Percentiles rank a stretch among this genome's conserved stretches.
phyloP scores from a whole-genome alignment of 805 yeast species.

The Kodamaea leandrae region DNA sequence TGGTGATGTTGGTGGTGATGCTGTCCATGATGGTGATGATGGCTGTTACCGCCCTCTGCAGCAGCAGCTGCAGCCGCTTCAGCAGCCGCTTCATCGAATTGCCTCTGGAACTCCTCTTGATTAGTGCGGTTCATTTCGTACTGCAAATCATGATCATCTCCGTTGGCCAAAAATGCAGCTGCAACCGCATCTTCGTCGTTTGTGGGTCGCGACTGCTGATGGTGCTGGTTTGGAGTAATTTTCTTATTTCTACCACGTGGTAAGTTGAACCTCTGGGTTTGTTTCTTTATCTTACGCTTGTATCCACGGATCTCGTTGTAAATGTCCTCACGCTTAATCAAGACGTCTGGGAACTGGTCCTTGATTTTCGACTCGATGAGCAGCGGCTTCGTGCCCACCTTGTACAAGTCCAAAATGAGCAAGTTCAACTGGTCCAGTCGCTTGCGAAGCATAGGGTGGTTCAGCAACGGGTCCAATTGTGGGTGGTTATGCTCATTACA shows the following conservation, averaged over 20 bases:
- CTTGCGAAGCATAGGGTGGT: slow-evolving; percentile 57
- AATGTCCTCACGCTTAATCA: slow-evolving; percentile 56
- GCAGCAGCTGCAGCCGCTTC: slow-evolving; percentile 43
- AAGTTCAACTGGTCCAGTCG: slow-evolving; percentile 51
- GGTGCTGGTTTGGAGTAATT: slow-evolving; percentile 11
- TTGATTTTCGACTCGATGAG: slow-evolving; percentile 51
- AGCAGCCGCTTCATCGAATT: slow-evolving; percentile 25
- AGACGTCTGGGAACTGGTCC: slow-evolving; percentile 51
- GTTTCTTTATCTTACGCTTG: slow-evolving; percentile 49
- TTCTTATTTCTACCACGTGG: slow-evolving; percentile 4
- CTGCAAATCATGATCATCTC: slow-evolving; percentile 22
- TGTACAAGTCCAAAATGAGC: slow-evolving; percentile 50
- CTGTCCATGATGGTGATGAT: slow-evolving; percentile 10
- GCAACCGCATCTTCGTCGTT: slow-evolving; percentile 14
- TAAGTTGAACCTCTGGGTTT: slow-evolving; percentile 24
- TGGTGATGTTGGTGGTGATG: slow-evolving; percentile 23
- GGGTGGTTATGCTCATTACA: slow-evolving; percentile 60
- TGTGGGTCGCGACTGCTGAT: too few relatives aligned
- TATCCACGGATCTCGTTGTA: slow-evolving; percentile 57
- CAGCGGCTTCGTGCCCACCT: slow-evolving; percentile 54
- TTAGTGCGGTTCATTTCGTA: slow-evolving; percentile 19
- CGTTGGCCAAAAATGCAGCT: slow-evolving; percentile 20
- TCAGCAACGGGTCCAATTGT: slow-evolving; percentile 52
- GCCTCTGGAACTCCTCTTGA: slow-evolving; percentile 18
- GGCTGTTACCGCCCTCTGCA: slow-evolving; percentile 23